Evolutionary conservation across 495 filamentous ascomycete species (phyloP), one percentile per base, ranked within the genome.

Genomic region (Hypoxylon rickii): DNA sequence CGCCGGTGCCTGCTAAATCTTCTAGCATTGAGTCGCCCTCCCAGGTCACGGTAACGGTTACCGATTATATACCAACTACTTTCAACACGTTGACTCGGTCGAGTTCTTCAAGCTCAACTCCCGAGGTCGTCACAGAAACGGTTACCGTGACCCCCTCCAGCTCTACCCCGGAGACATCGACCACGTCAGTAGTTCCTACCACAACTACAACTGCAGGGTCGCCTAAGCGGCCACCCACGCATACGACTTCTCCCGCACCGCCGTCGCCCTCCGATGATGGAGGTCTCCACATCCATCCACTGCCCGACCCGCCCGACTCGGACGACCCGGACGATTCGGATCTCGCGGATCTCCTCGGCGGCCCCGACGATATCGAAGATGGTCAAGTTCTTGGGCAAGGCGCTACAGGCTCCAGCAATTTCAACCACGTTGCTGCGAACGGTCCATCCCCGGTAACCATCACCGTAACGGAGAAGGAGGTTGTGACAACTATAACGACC

Each of bases 381-480:
- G 45, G 32, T 17, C 15, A 24, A 15, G 24, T 19, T 1, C 39
- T 26, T n/a, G 39, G 11, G 3, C 55, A 58, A 1, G 20, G 52
- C 3, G 8, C 38, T 5, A 55, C 51, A 4, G 43, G 12, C 20
- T 18, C 51, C 3, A 51, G 44, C 8, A 36, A 43, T 32, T 32
- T 55, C 12, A 50, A 31, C 7, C 15, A 41, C 6, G 38, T 4
- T 7, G 40, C 39, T 16, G 19, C 32, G 2, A 12, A 24, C n/a
- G 12, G 48, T 22, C 44, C 15, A 1, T 19, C 43, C 5, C 43
- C 47, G 0, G 59, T 36, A 13, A 63, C 52, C 3, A 42, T 59
- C 19, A 66, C 54, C 8, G 51, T 56, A 20, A 63, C 51, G 4
- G 59, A 59, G 37, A 63, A 56, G 17, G 59, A 66, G 42, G 60